Evolutionary conservation across 2,329 filamentous ascomycete species (phyloP).

Genomic region (Trichoderma sp.): DNA sequence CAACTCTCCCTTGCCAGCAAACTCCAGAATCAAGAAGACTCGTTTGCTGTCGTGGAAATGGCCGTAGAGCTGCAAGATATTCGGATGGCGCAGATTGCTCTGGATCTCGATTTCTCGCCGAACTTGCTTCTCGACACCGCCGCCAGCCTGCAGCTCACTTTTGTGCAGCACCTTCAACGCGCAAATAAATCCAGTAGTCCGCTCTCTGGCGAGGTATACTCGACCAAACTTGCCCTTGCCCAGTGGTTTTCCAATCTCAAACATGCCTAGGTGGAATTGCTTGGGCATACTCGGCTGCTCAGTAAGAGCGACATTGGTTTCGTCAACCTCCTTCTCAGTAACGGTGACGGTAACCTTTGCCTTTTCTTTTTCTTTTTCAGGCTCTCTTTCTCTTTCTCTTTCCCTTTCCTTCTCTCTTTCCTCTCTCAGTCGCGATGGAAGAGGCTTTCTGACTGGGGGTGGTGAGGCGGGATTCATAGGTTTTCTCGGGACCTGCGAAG

Average conservation of each 20-base stretch:
- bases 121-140: conserved; percentile 72
- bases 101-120: conserved; percentile 75
- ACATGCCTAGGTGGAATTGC: conserved; percentile 81
- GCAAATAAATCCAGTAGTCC: conserved; percentile 69
- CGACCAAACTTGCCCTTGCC: conserved; percentile 76
- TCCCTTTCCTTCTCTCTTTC: conserved; percentile 56
- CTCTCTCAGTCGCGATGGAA: conserved; percentile 42
- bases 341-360: not conserved
- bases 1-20: conserved; percentile 66
- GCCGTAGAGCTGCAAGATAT: conserved; percentile 65
- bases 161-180: conserved; percentile 75
- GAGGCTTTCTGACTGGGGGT: conserved; percentile 49
- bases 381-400: not conserved
- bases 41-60: conserved; percentile 75
- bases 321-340: conserved; percentile 40
- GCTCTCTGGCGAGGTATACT: conserved; percentile 72
- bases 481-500: conserved; percentile 66
- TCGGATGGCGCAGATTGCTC: conserved; percentile 71
- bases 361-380: not conserved
- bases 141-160: conserved; percentile 70
- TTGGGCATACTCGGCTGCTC: conserved; percentile 62
- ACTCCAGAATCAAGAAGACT: conserved; percentile 73
- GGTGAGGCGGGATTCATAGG: conserved; percentile 52
- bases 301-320: conserved; percentile 57
- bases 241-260: conserved; percentile 73